phyloP scores from a whole-genome alignment of 1,139 yeast genomes.

The Scheffersomyces cryptocercus region DNA sequence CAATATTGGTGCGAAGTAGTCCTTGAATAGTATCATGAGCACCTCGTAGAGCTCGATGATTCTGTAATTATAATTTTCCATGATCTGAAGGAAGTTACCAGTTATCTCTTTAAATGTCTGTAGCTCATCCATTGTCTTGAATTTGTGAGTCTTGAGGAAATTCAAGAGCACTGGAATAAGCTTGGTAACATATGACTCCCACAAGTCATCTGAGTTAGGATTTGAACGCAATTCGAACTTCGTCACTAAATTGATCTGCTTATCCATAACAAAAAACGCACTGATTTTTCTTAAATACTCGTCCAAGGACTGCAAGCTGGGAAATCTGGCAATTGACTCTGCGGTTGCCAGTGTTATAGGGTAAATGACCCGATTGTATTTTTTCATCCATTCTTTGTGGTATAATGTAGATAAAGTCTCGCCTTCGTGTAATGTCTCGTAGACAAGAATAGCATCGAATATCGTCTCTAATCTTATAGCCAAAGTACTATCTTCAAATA shows the following conservation, averaged over 20 bases:
- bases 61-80: slow-evolving; percentile 71
- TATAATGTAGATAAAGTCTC: slow-evolving; percentile 62
- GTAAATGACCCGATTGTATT: slow-evolving; percentile 70
- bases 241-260: slow-evolving; percentile 59
- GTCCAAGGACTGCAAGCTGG: slow-evolving; percentile 39
- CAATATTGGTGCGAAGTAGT: slow-evolving; percentile 57
- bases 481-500: slow-evolving; percentile 46
- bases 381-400: slow-evolving; percentile 71
- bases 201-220: slow-evolving; percentile 68
- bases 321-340: slow-evolving; percentile 19
- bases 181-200: slow-evolving; percentile 69
- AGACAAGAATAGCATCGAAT: slow-evolving; percentile 82
- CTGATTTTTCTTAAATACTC: slow-evolving; percentile 62
- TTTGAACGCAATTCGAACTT: slow-evolving; percentile 56
- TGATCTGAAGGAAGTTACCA: slow-evolving; percentile 73
- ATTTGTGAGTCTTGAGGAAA: slow-evolving; percentile 31
- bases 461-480: slow-evolving; percentile 65
- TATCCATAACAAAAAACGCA: slow-evolving; percentile 80
- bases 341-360: slow-evolving; percentile 49
- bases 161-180: slow-evolving; percentile 54
- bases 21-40: slow-evolving; percentile 57
- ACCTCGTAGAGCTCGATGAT: slow-evolving; percentile 64
- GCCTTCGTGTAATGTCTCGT: slow-evolving; percentile 67
- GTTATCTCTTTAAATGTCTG: slow-evolving; percentile 52
- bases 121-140: slow-evolving; percentile 32